These are phyloP conservation scores for Verbena officinalis DNA, from an alignment of 257 asterid genomes.

Conservation along the genomic window DNA sequence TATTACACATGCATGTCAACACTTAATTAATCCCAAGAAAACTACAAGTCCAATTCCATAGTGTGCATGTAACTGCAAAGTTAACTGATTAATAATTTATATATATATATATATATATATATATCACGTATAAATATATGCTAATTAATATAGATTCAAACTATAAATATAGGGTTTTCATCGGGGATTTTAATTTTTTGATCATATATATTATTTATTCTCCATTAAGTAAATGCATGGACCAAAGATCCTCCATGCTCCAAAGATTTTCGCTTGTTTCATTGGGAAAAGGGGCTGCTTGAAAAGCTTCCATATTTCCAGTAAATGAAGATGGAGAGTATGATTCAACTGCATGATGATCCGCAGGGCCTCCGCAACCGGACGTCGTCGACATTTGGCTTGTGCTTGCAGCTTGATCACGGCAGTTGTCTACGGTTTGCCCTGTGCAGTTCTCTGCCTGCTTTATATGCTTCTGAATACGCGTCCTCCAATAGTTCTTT, in stretches of 20 bases:
- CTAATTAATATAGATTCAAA: not conserved
- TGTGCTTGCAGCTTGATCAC: constrained; percentile 58
- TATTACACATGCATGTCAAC: constrained; percentile 32
- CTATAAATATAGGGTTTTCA: too few species aligned
- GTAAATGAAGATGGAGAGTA: constrained; percentile 65
- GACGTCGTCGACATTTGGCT: constrained; percentile 50
- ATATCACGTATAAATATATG: constrained; percentile 18
- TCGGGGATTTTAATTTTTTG: too few species aligned
- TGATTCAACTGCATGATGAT: constrained; percentile 53
- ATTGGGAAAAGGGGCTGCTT: constrained; percentile 42
- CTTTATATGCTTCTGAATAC: constrained; percentile 84
- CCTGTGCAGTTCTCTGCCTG: constrained; percentile 51
- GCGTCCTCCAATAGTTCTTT: constrained; percentile 92
- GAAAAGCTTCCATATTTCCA: constrained; percentile 47
- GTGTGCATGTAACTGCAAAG: not conserved
- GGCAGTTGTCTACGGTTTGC: constrained; percentile 30
- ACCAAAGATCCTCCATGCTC: constrained; percentile 95
- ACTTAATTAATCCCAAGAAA: constrained; percentile 23
- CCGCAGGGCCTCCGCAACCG: constrained; percentile 45
- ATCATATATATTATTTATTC: constrained; percentile 30
- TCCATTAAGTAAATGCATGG: constrained; percentile 74
- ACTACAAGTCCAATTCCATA: constrained; percentile 5
- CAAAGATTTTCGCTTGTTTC: constrained; percentile 69
- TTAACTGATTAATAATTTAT: constrained; percentile 3
- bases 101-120: not conserved